Evolutionary conservation across 2,329 filamentous ascomycete species (phyloP), one percentile per base, ranked within the genome.

Genomic region (Chrysoporthe cubensis): DNA sequence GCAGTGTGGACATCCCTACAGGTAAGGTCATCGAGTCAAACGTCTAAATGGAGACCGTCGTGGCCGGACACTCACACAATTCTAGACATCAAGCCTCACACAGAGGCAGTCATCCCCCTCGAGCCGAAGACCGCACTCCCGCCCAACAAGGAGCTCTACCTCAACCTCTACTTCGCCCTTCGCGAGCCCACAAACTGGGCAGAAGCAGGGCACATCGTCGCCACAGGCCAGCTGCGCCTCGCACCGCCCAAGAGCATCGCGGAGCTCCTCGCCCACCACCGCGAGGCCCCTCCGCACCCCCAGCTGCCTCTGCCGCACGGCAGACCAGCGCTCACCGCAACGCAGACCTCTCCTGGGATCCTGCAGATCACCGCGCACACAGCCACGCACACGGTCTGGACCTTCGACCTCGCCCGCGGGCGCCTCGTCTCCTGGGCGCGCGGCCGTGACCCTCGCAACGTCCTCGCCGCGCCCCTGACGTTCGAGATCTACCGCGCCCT

Each of bases 401-500:
- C 77, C 46, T 80, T 87, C 64, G 79, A 84, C 65, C 78, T 80
- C 16, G 73, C 77, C 2, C 75, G 75, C 1, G 84, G 85, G 48
- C 76, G 74, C 2, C 75, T 86, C 13, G 74, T 74, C 4, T 82
- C 78, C 64, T 82, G 84, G 77, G 78, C 74, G 14, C 77, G 81
- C 14, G 57, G n/a, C 32, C 54, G 43, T 34, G 34, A 32, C 9
- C 71, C 74, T 1, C 66, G 70, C 34, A 82, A 83, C 70, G 73
- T 85, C 40, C 78, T 87, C 61, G 81, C 80, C 4, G 74, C 80
- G 42, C 82, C 83, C 0, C 72, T 83, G 2, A 71, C 77, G 1
- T 79, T 89, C 52, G 82, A 83, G 70, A 85, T 91, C 74, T 91
- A 89, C 80, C 88, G 89, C 50, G 85, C 90, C 0, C 81, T 85